Evolutionary conservation across 2,329 filamentous ascomycete species (phyloP).

Genomic region (Colletotrichum camelliae): DNA sequence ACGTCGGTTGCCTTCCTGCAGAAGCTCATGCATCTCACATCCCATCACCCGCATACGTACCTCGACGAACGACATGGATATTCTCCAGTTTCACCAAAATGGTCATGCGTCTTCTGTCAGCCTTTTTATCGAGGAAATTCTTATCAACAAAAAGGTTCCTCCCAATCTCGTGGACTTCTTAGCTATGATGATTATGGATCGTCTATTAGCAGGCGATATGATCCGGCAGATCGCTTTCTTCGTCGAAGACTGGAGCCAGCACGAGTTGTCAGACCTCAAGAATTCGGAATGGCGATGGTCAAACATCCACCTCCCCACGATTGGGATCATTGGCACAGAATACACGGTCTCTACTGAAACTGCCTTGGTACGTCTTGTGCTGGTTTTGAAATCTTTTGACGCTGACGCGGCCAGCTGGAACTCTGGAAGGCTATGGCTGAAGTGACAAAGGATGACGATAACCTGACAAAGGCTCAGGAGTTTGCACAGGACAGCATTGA

Average conservation of each 20-base stretch:
- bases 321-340: background rate
- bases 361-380: background rate
- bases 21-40: background rate
- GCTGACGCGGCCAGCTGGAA: background rate
- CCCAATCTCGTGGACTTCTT: background rate
- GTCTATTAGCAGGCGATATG: background rate
- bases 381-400: background rate
- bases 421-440: background rate
- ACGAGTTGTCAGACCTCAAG: background rate
- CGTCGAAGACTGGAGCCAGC: background rate
- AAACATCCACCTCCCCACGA: background rate
- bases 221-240: background rate
- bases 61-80: background rate
- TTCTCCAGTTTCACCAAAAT: background rate
- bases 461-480: background rate
- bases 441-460: background rate
- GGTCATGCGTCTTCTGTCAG: background rate
- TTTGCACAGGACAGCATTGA: background rate
- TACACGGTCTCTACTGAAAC: background rate
- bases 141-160: background rate
- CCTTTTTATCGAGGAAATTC: background rate
- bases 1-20: background rate
- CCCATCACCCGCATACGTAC: background rate
- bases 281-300: background rate
- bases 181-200: background rate